phyloP scores from a whole-genome alignment of 2,329 filamentous ascomycete genomes.

The Aspergillus clavatus region DNA sequence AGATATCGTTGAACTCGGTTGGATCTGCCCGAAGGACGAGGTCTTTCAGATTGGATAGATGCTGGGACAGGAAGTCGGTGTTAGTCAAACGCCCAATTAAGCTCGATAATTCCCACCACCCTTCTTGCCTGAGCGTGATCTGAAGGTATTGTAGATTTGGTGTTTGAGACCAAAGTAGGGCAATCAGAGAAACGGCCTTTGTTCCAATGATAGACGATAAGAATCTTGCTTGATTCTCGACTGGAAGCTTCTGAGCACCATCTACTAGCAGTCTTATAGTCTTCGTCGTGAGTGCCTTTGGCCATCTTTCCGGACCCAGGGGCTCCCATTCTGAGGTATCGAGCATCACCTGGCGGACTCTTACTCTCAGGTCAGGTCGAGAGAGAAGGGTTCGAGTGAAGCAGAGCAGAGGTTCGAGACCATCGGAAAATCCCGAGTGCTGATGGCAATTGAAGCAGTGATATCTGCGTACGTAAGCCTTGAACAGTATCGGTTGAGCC shows the following conservation, averaged over 20 bases:
- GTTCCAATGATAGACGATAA: background rate
- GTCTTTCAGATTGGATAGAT: background rate
- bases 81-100: background rate
- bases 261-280: background rate
- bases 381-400: background rate
- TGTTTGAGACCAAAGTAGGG: background rate
- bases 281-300: background rate
- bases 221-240: background rate
- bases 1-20: background rate
- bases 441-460: background rate
- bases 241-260: background rate
- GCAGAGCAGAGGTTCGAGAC: background rate
- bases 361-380: background rate
- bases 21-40: background rate
- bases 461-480: background rate
- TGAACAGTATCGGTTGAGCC: background rate
- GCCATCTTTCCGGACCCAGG: background rate
- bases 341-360: background rate
- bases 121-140: background rate
- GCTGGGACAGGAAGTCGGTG: background rate
- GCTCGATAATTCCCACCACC: background rate
- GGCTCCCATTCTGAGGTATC: background rate
- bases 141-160: background rate
- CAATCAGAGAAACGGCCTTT: background rate
- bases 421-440: background rate